A percentile compares a stretch with the other conserved stretches of the same genome.
Conservation (phyloP, 2,329 filamentous ascomycete genomes). For the Penicillium sp. region DNA sequence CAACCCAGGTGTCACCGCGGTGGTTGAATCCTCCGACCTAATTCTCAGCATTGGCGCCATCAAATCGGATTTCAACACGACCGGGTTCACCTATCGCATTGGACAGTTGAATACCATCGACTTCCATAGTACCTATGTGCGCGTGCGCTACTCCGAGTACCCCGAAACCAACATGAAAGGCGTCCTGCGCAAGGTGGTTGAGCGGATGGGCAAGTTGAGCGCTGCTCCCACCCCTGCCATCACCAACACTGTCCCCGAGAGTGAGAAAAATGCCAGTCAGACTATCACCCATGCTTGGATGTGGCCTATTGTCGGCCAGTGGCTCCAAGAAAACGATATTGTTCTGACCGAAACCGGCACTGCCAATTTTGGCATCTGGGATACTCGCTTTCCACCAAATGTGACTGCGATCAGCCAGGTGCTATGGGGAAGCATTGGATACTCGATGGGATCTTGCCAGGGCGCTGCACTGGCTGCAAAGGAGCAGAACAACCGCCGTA, state of each 20-base stretch:
- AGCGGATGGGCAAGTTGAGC: slow-evolving; percentile 53
- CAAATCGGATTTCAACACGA: slow-evolving; percentile 46
- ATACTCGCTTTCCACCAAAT: slow-evolving; percentile 69
- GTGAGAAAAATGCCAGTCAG: slow-evolving; percentile 29
- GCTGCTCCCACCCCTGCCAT: slow-evolving; percentile 50
- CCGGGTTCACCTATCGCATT: slow-evolving; percentile 76
- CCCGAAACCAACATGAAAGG: slow-evolving; percentile 73
- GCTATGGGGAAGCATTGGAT: slow-evolving; percentile 64
- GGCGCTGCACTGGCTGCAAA: slow-evolving; percentile 69
- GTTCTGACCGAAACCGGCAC: slow-evolving; percentile 85
- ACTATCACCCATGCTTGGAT: slow-evolving; percentile 52
- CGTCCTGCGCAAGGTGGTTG: slow-evolving; percentile 65
- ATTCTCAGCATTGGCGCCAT: slow-evolving; percentile 42
- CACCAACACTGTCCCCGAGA: slow-evolving; percentile 48
- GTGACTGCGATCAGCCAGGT: slow-evolving; percentile 77
- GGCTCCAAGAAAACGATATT: slow-evolving; percentile 66
- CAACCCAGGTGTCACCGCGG: slow-evolving; percentile 45
- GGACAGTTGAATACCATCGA: slow-evolving; percentile 76
- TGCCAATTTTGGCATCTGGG: slow-evolving; percentile 81
- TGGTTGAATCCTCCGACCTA: slow-evolving; percentile 39
- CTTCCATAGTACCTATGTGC: slow-evolving; percentile 69
- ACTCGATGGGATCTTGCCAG: slow-evolving; percentile 57
- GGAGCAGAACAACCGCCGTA: slow-evolving; percentile 59
- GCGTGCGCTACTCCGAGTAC: slow-evolving; percentile 73
- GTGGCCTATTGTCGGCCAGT: slow-evolving; percentile 70